Base-by-base conservation (phyloP, 2,329 filamentous ascomycete species). In the Colletotrichum noveboracense region DNA sequence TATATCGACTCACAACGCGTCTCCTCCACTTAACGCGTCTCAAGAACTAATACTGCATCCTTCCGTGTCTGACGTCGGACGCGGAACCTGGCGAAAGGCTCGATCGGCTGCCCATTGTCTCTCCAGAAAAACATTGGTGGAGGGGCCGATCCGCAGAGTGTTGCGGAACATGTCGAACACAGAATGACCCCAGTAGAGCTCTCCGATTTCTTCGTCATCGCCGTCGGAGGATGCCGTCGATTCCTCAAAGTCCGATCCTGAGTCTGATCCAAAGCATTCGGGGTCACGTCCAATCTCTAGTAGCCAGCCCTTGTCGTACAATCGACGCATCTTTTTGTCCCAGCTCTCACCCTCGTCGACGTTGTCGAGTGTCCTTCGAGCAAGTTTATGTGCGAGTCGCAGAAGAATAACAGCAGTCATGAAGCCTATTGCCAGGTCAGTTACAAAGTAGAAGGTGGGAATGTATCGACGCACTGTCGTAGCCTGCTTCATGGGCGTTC, bases 401-500 rank as follows among this genome's bases (percentile, higher is more conserved):
- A 76, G 36, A 14, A 76, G 52, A 3, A 70, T 24, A 4, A 36
- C 32, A 12, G 66, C 66, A 7, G 71, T 70, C 71, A 74, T 76
- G 66, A 65, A 74, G 10, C 71, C 74, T 76, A 30, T 52, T 6
- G 16, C 12, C n/a, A 9, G 32, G 13, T 71, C 36, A 66, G 60
- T 65, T 26, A 28, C 38, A 24, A 16, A 26, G 21, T n/a, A 13
- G 26, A 24, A 16, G n/a, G 6, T 28, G 6, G n/a, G n/a, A 7
- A 8, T 30, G 2, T 6, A 6, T 26, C 16, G 12, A 66, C 71
- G 52, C 12, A 71, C 71, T 70, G 18, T 76, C 74, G 38, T 60
- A 66, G 6, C 71, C 66, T 13, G 74, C 74, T 26, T 76, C 52
- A 21, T 76, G 74, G 9, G 58, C 66, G 8, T 48, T 66, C 14